Conservation (phyloP, 1,284 basidiomycete genomes). For the Tranzscheliella williamsii region DNA sequence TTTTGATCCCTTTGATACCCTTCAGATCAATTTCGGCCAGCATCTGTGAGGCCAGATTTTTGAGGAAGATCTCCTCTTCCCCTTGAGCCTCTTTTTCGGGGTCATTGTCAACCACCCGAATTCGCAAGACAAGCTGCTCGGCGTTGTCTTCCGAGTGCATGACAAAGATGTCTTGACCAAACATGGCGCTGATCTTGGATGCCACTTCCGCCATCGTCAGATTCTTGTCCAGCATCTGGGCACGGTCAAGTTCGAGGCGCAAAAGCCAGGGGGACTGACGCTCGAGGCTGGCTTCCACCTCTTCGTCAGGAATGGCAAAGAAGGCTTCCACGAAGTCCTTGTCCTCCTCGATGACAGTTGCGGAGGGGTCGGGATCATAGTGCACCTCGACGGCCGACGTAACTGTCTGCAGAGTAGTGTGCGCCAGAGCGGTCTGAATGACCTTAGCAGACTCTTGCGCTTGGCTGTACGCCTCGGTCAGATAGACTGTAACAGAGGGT, state of each 20-base stretch:
- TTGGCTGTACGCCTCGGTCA: constrained; percentile 58
- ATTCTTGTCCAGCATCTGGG: constrained; percentile 96
- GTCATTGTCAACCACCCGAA: constrained; percentile 82
- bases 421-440: constrained; percentile 88
- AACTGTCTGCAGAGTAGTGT: constrained; percentile 90
- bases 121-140: constrained; percentile 94
- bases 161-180: constrained; percentile 95
- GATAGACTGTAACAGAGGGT: constrained; percentile 88
- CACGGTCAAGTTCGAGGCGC: constrained; percentile 92
- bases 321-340: constrained; percentile 95
- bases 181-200: constrained; percentile 87
- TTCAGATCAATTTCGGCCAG: constrained; percentile 88
- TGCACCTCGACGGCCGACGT: constrained; percentile 96
- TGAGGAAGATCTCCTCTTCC: constrained; percentile 95
- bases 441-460: constrained; percentile 72
- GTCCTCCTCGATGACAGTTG: constrained; percentile 96
- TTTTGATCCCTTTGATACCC: constrained; percentile 85
- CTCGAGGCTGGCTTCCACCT: constrained; percentile 86
- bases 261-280: constrained; percentile 96
- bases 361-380: constrained; percentile 91
- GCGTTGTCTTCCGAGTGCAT: constrained; percentile 99
- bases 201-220: constrained; percentile 95
- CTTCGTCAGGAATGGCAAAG: constrained; percentile 98
- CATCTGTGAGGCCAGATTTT: constrained; percentile 94
- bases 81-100: constrained; percentile 88